Conservation (phyloP, 2,329 filamentous ascomycete genomes). For the Elsinoe batatas region DNA sequence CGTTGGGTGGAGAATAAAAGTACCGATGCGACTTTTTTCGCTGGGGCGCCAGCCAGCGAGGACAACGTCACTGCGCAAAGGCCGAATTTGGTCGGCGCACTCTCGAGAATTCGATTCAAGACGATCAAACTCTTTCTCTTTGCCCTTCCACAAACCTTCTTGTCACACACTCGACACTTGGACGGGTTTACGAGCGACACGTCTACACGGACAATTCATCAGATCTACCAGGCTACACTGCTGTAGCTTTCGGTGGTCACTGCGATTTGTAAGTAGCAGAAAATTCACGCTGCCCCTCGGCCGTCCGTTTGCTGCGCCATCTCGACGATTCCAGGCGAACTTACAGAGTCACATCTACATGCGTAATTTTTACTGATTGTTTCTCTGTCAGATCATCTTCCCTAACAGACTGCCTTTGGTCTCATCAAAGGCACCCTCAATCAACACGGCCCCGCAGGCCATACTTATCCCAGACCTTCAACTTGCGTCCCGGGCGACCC, state of each 20-base stretch:
- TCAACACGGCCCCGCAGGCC: conserved; percentile 37
- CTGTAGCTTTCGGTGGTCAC: not conserved
- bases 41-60: not conserved
- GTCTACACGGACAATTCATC: not conserved
- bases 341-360: not conserved
- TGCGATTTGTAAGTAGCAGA: conserved; percentile 1
- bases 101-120: not conserved
- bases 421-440: conserved; percentile 31
- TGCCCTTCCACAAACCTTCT: not conserved
- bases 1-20: conserved; percentile 6
- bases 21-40: conserved; percentile 4
- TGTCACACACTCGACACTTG: not conserved
- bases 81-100: conserved; percentile 2
- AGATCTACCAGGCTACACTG: not conserved
- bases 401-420: conserved; percentile 24
- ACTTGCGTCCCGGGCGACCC: conserved; percentile 37
- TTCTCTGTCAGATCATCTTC: not conserved
- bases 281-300: not conserved
- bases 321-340: not conserved
- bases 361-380: conserved; percentile 12
- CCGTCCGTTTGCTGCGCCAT: not conserved
- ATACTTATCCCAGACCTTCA: conserved; percentile 34
- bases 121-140: not conserved
- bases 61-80: conserved; percentile 6
- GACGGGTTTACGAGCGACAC: not conserved